phyloP scores from a whole-genome alignment of 2,329 filamentous ascomycete genomes.

The Emericellopsis atlantica region DNA sequence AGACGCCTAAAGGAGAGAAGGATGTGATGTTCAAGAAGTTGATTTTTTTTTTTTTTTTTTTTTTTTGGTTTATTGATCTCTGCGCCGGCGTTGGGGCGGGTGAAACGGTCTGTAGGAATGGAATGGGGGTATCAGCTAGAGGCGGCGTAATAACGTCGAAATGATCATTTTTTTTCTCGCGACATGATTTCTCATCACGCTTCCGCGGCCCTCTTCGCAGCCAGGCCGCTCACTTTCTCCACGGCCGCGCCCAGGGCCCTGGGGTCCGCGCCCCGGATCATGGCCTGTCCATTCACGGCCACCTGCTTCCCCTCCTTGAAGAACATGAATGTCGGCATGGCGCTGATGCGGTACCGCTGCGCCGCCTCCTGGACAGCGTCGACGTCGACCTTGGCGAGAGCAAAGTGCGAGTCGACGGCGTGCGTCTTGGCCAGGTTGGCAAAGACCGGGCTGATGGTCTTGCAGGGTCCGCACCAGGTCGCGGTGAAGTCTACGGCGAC shows the following conservation, averaged over 20 bases:
- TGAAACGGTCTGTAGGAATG: no score
- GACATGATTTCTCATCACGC: conserved; percentile 1
- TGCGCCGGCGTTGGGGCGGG: background rate
- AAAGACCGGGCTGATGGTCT: conserved; percentile 31
- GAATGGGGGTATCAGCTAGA: no score
- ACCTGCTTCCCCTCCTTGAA: conserved; percentile 58
- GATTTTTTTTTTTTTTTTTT: background rate
- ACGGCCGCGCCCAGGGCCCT: conserved; percentile 16
- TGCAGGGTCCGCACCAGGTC: conserved; percentile 38
- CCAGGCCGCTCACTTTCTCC: conserved; percentile 23
- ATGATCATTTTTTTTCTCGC: background rate
- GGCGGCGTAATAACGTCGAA: no score
- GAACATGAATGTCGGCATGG: conserved; percentile 88
- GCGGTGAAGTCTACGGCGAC: conserved; percentile 36
- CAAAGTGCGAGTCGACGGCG: conserved; percentile 33
- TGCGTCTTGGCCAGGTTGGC: conserved; percentile 15
- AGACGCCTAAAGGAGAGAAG: background rate
- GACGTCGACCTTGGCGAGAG: conserved; percentile 86
- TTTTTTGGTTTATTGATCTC: background rate
- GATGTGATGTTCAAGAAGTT: background rate
- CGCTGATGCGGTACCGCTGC: conserved; percentile 63
- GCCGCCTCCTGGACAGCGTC: conserved; percentile 68
- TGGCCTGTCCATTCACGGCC: conserved; percentile 15
- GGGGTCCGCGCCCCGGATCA: conserved; percentile 21
- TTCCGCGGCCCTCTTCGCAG: conserved; percentile 15